These are phyloP conservation scores for Diaporthe velutina DNA, from an alignment of 2,329 filamentous ascomycete genomes.

Conservation along the genomic window DNA sequence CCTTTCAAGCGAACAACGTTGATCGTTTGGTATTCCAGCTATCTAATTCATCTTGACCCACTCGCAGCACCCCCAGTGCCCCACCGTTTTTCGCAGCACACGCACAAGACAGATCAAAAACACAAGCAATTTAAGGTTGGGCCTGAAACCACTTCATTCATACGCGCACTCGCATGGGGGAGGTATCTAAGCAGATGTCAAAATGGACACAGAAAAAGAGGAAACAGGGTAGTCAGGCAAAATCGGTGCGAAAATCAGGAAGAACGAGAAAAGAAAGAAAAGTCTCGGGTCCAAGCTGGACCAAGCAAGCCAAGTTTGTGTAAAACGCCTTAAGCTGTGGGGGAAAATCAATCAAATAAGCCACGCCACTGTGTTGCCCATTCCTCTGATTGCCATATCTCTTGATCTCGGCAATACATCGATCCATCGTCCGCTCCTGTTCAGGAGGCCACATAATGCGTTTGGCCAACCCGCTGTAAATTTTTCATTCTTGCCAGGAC, in stretches of 20 bases:
- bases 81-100: not conserved
- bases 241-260: not conserved
- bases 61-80: not conserved
- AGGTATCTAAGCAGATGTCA: conserved; percentile 33
- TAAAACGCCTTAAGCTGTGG: conserved; percentile 20
- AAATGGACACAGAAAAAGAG: not conserved
- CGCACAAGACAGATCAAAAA: not conserved
- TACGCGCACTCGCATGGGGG: conserved; percentile 35
- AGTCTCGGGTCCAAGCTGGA: not conserved
- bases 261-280: too few species aligned
- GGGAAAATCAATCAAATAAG: not conserved
- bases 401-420: not conserved
- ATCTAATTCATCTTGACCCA: conserved; percentile 25
- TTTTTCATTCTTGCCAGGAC: too few species aligned
- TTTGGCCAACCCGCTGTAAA: not conserved
- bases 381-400: not conserved
- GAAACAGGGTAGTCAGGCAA: not conserved
- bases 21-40: not conserved
- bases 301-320: conserved; percentile 8
- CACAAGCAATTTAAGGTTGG: not conserved
- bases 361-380: not conserved
- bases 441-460: not conserved
- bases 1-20: too few species aligned
- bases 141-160: conserved; percentile 10
- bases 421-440: too few species aligned